Evolutionary conservation across 2,329 filamentous ascomycete species (phyloP).

Genomic region (Aspergillus brunneoviolaceus): DNA sequence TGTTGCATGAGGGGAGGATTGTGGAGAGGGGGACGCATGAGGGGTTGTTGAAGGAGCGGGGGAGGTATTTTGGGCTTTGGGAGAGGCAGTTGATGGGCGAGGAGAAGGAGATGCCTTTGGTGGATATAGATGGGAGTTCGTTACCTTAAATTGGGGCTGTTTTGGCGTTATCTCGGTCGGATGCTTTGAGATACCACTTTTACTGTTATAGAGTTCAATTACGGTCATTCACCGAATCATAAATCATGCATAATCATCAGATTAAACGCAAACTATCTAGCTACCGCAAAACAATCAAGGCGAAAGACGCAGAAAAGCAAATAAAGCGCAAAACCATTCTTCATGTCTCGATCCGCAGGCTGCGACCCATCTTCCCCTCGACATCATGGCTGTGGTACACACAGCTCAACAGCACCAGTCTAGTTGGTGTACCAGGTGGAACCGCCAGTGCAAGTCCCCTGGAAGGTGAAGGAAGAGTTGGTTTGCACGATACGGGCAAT

Average conservation of each 20-base stretch:
- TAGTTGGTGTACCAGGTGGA: background rate
- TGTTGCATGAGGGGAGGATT: slow-evolving; percentile 41
- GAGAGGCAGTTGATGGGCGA: background rate
- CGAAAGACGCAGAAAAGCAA: background rate
- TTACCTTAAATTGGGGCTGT: no score
- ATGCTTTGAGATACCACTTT: no score
- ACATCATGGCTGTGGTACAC: background rate
- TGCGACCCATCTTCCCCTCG: background rate
- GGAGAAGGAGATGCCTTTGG: background rate
- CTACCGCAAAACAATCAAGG: background rate
- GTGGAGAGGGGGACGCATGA: slow-evolving; percentile 43
- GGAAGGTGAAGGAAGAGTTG: slow-evolving; percentile 3
- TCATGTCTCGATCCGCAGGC: background rate
- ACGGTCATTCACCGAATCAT: background rate
- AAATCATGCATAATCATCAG: background rate
- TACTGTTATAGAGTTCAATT: no score
- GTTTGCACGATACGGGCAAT: slow-evolving; percentile 8
- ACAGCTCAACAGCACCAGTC: background rate
- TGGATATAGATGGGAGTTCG: no score
- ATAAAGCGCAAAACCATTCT: background rate
- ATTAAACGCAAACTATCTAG: background rate
- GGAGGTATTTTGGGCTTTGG: background rate
- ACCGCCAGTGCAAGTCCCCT: background rate
- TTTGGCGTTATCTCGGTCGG: no score
- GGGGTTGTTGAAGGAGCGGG: slow-evolving; percentile 33